A percentile compares a stretch with the other conserved stretches of the same genome.
These are phyloP conservation scores for Hibiscus syriacus DNA, from an alignment of 345 rosid genomes.

Conservation along the genomic window DNA sequence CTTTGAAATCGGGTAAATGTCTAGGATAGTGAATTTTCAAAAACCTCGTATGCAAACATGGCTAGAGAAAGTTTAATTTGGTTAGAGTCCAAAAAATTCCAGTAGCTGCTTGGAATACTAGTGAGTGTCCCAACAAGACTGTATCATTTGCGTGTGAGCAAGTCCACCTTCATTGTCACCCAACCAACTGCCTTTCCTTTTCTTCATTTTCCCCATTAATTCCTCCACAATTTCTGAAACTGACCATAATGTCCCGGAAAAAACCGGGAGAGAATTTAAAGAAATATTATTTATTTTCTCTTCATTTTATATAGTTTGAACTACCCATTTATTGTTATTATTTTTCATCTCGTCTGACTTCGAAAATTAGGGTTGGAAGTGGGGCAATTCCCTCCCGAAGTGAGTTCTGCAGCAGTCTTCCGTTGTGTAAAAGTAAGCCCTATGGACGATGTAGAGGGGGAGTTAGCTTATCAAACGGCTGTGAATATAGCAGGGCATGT, in stretches of 20 bases:
- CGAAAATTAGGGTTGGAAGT: constrained; percentile 30
- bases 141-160: constrained; percentile 34
- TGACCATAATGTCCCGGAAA: constrained; percentile 31
- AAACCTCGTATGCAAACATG: neutral
- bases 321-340: neutral
- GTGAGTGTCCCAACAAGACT: no score
- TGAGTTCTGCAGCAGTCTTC: constrained; percentile 36
- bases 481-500: constrained; percentile 42
- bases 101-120: no score
- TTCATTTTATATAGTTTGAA: neutral
- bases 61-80: no score
- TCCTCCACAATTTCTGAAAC: no score
- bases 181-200: constrained; percentile 17
- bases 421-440: constrained; percentile 38
- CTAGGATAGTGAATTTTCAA: constrained; percentile 14
- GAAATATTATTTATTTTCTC: neutral
- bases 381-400: constrained; percentile 36
- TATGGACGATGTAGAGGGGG: constrained; percentile 30
- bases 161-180: constrained; percentile 33
- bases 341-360: constrained; percentile 8
- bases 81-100: no score
- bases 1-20: neutral
- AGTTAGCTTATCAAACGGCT: constrained; percentile 41
- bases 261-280: neutral
- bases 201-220: constrained; percentile 8